Evolutionary conservation across 106 monocot species (phyloP).

Genomic region (Alisma plantagoaquatica): DNA sequence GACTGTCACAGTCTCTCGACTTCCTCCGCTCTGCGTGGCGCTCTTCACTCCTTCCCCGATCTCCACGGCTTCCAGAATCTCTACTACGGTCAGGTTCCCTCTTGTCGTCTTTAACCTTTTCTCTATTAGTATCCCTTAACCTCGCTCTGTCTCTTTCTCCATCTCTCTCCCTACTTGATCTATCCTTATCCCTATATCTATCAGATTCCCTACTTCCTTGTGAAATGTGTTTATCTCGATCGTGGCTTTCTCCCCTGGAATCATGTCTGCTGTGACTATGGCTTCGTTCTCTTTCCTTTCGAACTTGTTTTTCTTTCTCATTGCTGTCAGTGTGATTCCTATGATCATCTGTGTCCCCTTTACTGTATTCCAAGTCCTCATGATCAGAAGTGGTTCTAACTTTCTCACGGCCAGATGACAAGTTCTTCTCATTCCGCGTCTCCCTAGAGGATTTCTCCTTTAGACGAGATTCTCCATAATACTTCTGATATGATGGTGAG

Average conservation of each 20-base stretch:
- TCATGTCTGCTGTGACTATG: constrained; percentile 32
- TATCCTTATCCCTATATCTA: constrained; percentile 19
- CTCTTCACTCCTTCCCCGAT: no score
- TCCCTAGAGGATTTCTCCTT: constrained; percentile 17
- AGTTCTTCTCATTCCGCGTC: no score
- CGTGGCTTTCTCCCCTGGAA: constrained; percentile 13
- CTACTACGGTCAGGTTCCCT: no score
- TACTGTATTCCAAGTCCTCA: no score
- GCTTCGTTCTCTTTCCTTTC: constrained; percentile 39
- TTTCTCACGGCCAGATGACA: no score
- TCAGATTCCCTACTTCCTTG: constrained; percentile 18
- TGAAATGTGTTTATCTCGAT: constrained; percentile 16
- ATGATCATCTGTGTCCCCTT: no score
- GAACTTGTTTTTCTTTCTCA: constrained; percentile 7
- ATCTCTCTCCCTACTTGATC: neutral
- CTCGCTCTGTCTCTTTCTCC: constrained; percentile 5
- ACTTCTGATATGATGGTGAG: constrained; percentile 20
- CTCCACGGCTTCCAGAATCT: no score
- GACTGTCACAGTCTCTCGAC: no score
- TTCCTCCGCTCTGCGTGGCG: no score
- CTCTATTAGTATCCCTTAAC: constrained; percentile 2
- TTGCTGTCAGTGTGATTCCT: no score
- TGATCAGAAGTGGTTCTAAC: constrained; percentile 13
- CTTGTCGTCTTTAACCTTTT: constrained; percentile 32
- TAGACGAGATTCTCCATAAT: constrained; percentile 12